Base-by-base conservation (phyloP, 176 grass and related monocot genomes). In the Oryza glumipatula region DNA sequence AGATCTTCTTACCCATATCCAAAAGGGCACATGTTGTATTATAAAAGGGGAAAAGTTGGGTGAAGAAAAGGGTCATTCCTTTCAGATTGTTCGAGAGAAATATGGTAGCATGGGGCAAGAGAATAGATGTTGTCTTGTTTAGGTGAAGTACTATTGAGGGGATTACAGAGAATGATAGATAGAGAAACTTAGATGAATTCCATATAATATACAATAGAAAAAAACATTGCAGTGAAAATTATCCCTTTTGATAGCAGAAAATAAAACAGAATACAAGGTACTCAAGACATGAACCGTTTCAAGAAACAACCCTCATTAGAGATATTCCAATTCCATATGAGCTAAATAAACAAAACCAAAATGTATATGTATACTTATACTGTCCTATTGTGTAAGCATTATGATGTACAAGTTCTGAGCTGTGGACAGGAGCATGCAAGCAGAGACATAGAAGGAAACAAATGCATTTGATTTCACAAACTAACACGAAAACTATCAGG, bases 1-100 rank as follows among this genome's bases (percentile, higher is more conserved):
- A 89, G 60, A 79, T 84, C 70, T 68, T 76, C 36, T 63, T 47
- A 80, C 12, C 63, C 47, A 67, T 54, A 74, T 80, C 60, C 52
- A 56, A 56, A 54, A 56, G 17, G 52, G 1, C 52, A 21, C 52
- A 56, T 56, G 52, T 54, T 15, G 52, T 21, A 6, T 7, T 56
- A 58, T 58, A 58, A 58, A 49, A 21, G 19, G 7, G 54, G 7
- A 8, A 9, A 58, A n/a, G 6, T 7, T 58, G 19, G 17, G 19
- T 58, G 54, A 58, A 19, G 74, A 4, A 6, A 49, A 21, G 1
- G 16, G 52, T 6, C 4, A 19, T 19, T 21, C 52, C 15, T 56
- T 56, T 56, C 52, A 56, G 52, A 56, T 56, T 0, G 54, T 58
- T 58, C 3, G 54, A 58, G 64, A 65, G 39, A 78, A 48, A 7